Percentiles rank a stretch among this genome's conserved stretches.
These are phyloP conservation scores for Betula pendula DNA, from an alignment of 306 rosid species.

Conservation along the genomic window DNA sequence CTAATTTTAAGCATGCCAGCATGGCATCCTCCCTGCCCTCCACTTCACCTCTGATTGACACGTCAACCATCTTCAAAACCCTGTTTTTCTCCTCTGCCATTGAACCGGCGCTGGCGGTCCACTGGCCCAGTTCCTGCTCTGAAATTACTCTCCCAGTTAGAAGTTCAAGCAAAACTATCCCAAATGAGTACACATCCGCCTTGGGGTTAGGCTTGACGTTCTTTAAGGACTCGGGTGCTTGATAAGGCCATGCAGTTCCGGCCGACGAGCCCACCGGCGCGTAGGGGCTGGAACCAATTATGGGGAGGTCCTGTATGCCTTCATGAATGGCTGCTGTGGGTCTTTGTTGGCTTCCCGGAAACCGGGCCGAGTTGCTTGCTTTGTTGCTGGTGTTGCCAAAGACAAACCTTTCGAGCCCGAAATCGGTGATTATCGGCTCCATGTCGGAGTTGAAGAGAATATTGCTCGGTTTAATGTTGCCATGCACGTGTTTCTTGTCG, in stretches of 20 bases:
- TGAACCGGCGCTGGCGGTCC: constrained; percentile 38
- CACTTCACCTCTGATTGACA: constrained; percentile 54
- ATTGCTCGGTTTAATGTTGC: constrained; percentile 73
- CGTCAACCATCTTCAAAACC: constrained; percentile 56
- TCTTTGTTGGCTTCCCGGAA: constrained; percentile 47
- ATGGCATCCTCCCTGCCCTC: constrained; percentile 58
- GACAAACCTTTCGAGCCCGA: constrained; percentile 64
- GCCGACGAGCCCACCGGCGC: constrained; percentile 14
- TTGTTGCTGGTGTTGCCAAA: constrained; percentile 30
- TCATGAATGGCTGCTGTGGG: constrained; percentile 25
- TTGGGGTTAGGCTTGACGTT: constrained; percentile 58
- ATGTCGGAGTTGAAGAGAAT: constrained; percentile 61
- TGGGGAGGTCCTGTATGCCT: constrained; percentile 24
- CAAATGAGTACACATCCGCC: constrained; percentile 92
- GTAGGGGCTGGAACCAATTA: constrained; percentile 41
- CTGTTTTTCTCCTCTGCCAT: constrained; percentile 55
- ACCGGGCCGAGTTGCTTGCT: constrained; percentile 44
- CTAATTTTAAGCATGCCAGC: constrained; percentile 59
- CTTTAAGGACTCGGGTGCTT: constrained; percentile 76
- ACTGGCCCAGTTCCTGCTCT: constrained; percentile 60
- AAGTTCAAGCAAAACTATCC: constrained; percentile 75
- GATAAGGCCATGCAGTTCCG: constrained; percentile 41
- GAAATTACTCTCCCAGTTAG: constrained; percentile 58
- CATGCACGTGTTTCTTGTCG: constrained; percentile 88
- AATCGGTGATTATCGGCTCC: constrained; percentile 72